Conservation (phyloP, 306 rosid genomes). For the Pachyrhizus erosus region DNA sequence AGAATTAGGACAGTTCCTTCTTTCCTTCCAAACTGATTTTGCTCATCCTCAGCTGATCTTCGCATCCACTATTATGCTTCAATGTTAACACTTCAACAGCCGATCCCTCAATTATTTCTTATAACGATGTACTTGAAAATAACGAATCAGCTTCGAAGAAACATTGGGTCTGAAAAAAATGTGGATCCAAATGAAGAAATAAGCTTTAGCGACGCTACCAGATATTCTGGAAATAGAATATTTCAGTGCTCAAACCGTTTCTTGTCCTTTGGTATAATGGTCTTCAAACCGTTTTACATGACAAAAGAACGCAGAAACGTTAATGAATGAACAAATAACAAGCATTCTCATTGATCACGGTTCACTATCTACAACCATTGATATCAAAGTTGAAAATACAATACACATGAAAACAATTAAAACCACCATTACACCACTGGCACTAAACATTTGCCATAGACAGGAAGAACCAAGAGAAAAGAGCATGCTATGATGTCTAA, state of each 20-base stretch:
- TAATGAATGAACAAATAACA: conserved; percentile 42
- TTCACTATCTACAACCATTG: conserved; percentile 54
- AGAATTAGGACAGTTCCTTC: too few species aligned
- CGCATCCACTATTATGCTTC: too few species aligned
- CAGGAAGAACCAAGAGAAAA: conserved; percentile 29
- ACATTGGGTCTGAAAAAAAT: background rate
- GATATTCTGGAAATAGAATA: conserved; percentile 40
- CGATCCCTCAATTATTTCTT: too few species aligned
- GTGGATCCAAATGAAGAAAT: too few species aligned
- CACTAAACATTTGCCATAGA: conserved; percentile 41
- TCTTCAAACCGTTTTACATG: background rate
- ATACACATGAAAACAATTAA: conserved; percentile 41
- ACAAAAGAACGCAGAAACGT: background rate
- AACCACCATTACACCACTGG: conserved; percentile 35
- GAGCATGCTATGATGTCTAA: conserved; percentile 43
- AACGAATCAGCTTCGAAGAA: too few species aligned
- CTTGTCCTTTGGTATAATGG: background rate
- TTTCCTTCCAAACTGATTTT: too few species aligned
- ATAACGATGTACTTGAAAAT: background rate
- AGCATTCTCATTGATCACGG: conserved; percentile 43
- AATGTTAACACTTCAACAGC: too few species aligned
- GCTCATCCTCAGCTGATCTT: too few species aligned
- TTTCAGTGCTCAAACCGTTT: background rate
- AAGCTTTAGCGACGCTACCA: too few species aligned
- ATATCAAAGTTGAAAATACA: conserved; percentile 42